Base-by-base conservation (phyloP, 768 basidiomycete genomes). In the Tricholoma matsutake region DNA sequence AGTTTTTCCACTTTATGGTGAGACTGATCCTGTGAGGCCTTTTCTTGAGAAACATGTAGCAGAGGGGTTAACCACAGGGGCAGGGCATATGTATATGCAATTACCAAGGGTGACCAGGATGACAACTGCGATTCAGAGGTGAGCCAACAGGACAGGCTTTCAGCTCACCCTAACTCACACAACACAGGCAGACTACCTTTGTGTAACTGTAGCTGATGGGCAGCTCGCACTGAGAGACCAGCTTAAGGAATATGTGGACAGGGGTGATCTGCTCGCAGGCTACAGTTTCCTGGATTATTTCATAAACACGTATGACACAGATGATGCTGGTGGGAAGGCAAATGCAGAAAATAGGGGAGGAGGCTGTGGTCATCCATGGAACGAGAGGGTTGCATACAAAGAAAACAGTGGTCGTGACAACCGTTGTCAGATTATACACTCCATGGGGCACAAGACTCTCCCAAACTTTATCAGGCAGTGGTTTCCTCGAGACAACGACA, bases 1-100 rank as follows among this genome's bases (percentile, higher is more conserved):
- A 73, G 49, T 82, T 76, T 57, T 82, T 79, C 63, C 69, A 79
- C 37, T 70, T 71, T 28, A 65, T 75, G 0, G 73, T 81, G 1
- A 55, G 56, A 0, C 64, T 68, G 0, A 65, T 80, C 8, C 60
- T 81, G 0, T 56, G 68, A 20, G 8, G 43, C 37, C 37, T 14
- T 14, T 45, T 3, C 8, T 45, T 20, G 5, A 45, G 43, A 20
- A 10, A 20, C 18, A 20, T 10, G n/a, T 61, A 63, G 31, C 52
- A 11, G 37, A 11, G 1, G 13, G 4, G 11, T 28, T 49, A 13
- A 49, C 18, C n/a, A 20, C 20, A 20, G 18, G 3, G 20, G 20
- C 2, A 45, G 43, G 20, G n/a, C 18, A 2, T 64, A 22, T 3
- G 14, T 56, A 37, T 52, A 65, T 7, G 9, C 41, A 43, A 20